Percentiles rank a stretch among this genome's conserved stretches.
Evolutionary conservation across 768 basidiomycete genomes (phyloP).

Genomic region (Suillus subaureus): DNA sequence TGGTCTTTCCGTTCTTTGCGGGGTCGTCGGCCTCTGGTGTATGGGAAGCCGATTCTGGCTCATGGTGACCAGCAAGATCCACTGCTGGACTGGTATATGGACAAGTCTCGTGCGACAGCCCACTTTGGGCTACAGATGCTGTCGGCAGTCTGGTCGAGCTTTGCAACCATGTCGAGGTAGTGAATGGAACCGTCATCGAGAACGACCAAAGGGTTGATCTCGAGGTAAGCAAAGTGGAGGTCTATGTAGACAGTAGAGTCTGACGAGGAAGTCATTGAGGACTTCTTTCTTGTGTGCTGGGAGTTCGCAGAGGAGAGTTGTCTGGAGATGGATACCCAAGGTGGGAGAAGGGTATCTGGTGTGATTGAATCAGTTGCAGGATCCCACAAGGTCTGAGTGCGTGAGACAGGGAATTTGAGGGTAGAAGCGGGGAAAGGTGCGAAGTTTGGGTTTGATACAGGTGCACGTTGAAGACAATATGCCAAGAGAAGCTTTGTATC

Average conservation of each 20-base stretch:
- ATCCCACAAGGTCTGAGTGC: conserved; percentile 89
- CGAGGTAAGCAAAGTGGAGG: too few species aligned
- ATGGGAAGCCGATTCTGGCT: conserved; percentile 22
- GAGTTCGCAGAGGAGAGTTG: too few species aligned
- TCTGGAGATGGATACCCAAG: conserved; percentile 88
- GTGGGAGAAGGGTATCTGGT: conserved; percentile 61
- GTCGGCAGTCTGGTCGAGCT: too few species aligned
- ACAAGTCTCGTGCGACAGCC: not conserved
- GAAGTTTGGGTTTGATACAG: conserved; percentile 69
- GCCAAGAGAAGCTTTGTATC: conserved; percentile 97
- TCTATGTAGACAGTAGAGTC: too few species aligned
- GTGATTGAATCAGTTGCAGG: conserved; percentile 62
- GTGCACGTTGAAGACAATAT: conserved; percentile 95
- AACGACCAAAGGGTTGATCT: too few species aligned
- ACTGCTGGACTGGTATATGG: conserved; percentile 26
- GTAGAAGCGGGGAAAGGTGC: conserved; percentile 42
- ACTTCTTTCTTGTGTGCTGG: too few species aligned
- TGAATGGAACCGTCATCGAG: too few species aligned
- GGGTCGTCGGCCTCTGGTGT: conserved; percentile 31
- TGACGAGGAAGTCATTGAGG: too few species aligned
- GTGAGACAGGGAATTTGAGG: conserved; percentile 62
- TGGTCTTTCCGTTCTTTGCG: conserved; percentile 43
- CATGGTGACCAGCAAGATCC: conserved; percentile 19
- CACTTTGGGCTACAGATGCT: too few species aligned
- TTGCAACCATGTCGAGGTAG: too few species aligned